Percentiles rank a stretch among this genome's conserved stretches.
Evolutionary conservation across 163 green algal species (phyloP).

Genomic region (Scenedesmus sp.): DNA sequence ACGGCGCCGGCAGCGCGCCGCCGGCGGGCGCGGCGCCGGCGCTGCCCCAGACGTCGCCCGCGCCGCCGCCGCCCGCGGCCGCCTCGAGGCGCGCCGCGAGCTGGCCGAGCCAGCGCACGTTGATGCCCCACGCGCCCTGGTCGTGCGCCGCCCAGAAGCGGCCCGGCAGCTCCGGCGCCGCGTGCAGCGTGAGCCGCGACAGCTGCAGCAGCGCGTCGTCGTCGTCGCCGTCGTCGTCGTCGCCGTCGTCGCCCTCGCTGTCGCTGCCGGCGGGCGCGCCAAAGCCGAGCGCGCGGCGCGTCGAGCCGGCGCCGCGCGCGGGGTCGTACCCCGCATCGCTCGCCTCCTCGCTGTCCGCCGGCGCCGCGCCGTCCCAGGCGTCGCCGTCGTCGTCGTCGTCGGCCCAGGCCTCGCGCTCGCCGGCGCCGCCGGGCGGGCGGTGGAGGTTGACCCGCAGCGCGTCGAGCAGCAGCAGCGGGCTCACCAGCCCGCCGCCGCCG

Average conservation of each 20-base stretch:
- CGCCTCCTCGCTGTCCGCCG: conserved; percentile 34
- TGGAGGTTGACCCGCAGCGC: conserved; percentile 36
- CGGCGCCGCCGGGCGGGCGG: neutral
- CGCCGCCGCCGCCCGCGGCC: conserved; percentile 24
- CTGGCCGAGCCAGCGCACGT: conserved; percentile 33
- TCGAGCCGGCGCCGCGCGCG: neutral
- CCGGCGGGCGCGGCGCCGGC: neutral
- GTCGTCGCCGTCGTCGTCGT: conserved; percentile 23
- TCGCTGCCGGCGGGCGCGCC: conserved; percentile 2
- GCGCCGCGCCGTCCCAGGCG: neutral
- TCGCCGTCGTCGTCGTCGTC: conserved; percentile 12
- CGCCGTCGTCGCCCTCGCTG: neutral
- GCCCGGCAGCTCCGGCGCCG: conserved; percentile 29
- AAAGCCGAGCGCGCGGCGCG: neutral
- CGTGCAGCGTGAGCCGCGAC: conserved; percentile 26
- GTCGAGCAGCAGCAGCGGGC: conserved; percentile 36
- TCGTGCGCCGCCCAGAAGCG: conserved; percentile 41
- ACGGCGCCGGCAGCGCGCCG: conserved; percentile 15
- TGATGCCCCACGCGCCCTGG: conserved; percentile 36
- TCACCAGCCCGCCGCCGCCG: neutral
- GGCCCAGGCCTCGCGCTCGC: neutral
- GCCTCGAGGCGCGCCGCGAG: conserved; percentile 1
- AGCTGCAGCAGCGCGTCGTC: conserved; percentile 31
- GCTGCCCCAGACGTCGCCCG: neutral
- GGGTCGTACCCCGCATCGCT: conserved; percentile 41